Evolutionary conservation across 345 rosid species (phyloP).

Genomic region (Gynandropsis gynandra): DNA sequence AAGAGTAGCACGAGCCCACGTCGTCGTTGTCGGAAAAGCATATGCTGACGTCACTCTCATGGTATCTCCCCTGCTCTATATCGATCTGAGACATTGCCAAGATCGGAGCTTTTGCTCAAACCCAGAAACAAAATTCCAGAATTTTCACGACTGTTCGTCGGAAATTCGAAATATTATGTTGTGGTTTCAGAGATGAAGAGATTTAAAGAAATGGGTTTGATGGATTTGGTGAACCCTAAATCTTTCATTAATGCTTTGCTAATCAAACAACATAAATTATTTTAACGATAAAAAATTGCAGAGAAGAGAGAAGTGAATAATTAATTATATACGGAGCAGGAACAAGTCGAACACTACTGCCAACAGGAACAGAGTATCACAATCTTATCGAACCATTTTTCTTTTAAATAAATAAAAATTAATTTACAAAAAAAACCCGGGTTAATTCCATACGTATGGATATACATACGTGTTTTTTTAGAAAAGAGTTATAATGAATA

Average conservation of each 20-base stretch:
- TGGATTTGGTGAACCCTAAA: constrained; percentile 35
- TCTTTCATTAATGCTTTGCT: constrained; percentile 29
- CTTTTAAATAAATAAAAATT: too few species aligned
- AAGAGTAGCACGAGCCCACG: constrained; percentile 49
- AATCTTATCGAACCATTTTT: too few species aligned
- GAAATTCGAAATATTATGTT: too few species aligned
- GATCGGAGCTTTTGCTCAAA: constrained; percentile 20
- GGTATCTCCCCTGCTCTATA: constrained; percentile 46
- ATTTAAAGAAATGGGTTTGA: constrained; percentile 29
- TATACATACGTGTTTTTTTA: too few species aligned
- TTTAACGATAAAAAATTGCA: not conserved
- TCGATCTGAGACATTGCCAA: constrained; percentile 38
- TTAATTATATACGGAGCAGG: not conserved
- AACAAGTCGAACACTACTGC: not conserved
- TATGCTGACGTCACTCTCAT: constrained; percentile 30
- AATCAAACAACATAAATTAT: constrained; percentile 5
- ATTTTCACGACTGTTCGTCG: not conserved
- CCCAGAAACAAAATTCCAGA: not conserved
- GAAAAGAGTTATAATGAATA: too few species aligned
- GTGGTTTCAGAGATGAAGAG: not conserved
- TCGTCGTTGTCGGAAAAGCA: constrained; percentile 58
- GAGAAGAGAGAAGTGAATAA: not conserved
- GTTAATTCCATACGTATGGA: too few species aligned
- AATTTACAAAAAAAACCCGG: too few species aligned
- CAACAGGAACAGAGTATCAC: too few species aligned